These are phyloP conservation scores for Taphrina confusa DNA, from an alignment of 1,139 yeast genomes.

Conservation along the genomic window DNA sequence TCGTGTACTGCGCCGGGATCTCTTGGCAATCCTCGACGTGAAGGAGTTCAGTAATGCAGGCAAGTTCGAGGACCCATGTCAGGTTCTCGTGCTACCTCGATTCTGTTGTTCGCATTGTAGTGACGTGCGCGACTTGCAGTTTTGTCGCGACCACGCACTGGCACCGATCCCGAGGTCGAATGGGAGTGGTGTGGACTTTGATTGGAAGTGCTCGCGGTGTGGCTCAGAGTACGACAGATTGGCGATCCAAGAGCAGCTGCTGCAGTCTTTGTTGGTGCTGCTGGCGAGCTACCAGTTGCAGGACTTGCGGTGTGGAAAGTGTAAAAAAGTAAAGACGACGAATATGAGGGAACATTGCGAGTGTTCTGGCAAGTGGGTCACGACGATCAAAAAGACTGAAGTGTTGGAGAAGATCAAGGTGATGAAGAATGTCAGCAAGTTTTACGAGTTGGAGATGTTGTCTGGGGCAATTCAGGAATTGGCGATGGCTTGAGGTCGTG, in stretches of 20 bases:
- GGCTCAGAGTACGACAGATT: conserved; percentile 63
- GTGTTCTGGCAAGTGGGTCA: conserved; percentile 86
- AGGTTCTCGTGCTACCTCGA: conserved; percentile 60
- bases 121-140: conserved; percentile 70
- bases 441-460: conserved; percentile 63
- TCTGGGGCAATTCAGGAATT: conserved; percentile 16
- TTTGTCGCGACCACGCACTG: conserved; percentile 65
- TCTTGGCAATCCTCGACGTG: conserved; percentile 70
- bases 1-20: conserved; percentile 70
- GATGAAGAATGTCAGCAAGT: conserved; percentile 61
- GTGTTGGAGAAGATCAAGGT: conserved; percentile 54
- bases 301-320: conserved; percentile 77
- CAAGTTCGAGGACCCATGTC: conserved; percentile 72
- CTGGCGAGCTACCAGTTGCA: conserved; percentile 70
- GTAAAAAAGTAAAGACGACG: conserved; percentile 65
- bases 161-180: conserved; percentile 35
- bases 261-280: conserved; percentile 61
- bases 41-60: conserved; percentile 83
- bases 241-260: conserved; percentile 73
- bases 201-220: conserved; percentile 73
- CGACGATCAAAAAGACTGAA: conserved; percentile 55
- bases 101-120: conserved; percentile 53
- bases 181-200: conserved; percentile 34
- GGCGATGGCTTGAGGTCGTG: conserved; percentile 20
- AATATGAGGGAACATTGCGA: conserved; percentile 74